Percentiles rank a stretch among this genome's conserved stretches.
Evolutionary conservation across 2,329 filamentous ascomycete species (phyloP).

Genomic region (Dendryphion nanum): DNA sequence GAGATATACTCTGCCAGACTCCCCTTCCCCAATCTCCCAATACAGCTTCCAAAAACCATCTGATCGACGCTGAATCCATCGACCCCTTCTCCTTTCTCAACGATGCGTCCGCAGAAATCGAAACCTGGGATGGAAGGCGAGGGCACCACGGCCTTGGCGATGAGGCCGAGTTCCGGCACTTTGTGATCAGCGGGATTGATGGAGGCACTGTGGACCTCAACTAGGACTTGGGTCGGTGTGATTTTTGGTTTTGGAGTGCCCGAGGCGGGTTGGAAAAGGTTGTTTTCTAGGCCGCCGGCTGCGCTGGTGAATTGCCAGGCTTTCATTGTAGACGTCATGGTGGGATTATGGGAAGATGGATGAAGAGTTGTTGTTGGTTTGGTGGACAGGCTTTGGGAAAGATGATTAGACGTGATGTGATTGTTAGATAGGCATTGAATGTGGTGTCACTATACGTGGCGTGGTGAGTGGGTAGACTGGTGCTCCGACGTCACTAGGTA

Average conservation of each 20-base stretch:
- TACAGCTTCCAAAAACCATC: constrained; percentile 40
- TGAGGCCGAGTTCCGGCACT: constrained; percentile 51
- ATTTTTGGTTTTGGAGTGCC: constrained; percentile 42
- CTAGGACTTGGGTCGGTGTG: constrained; percentile 49
- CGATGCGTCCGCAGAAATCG: constrained; percentile 54
- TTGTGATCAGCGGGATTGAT: constrained; percentile 68
- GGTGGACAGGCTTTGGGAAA: too few species aligned
- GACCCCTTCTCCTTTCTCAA: constrained; percentile 29
- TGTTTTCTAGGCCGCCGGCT: constrained; percentile 51
- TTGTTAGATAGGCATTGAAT: too few species aligned
- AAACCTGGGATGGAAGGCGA: constrained; percentile 48
- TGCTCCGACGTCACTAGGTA: too few species aligned
- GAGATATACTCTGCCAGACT: constrained; percentile 39
- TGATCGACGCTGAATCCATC: constrained; percentile 34
- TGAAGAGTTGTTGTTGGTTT: too few species aligned
- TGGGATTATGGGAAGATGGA: background rate
- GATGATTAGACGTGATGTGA: too few species aligned
- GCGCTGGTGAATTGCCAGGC: constrained; percentile 57
- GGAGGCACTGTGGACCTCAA: constrained; percentile 54
- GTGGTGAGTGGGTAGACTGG: too few species aligned
- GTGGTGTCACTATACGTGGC: too few species aligned
- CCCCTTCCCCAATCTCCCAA: constrained; percentile 31
- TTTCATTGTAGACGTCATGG: constrained; percentile 46
- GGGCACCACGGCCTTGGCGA: constrained; percentile 38
- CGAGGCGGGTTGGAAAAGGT: constrained; percentile 48